Evolutionary conservation across 345 rosid species (phyloP), one percentile per base, ranked within the genome.

Genomic region (Brassica carinata): DNA sequence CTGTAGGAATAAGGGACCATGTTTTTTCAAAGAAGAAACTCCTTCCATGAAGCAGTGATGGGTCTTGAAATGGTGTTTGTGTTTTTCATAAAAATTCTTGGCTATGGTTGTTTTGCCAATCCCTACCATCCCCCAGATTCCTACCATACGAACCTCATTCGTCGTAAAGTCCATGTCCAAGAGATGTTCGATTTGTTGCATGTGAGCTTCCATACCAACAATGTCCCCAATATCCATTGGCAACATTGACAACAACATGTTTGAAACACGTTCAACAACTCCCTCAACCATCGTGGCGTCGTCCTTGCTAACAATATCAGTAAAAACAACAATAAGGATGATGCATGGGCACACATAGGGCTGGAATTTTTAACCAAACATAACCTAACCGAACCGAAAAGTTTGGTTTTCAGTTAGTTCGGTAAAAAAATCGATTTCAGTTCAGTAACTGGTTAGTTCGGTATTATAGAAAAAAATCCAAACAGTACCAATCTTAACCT

Each of bases 81-180:
- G 65, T 3, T 26, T 26, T 26, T 61, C 45, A 61, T 69, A 77
- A 3, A 77, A 8, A 38, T n/a, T 30, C 40, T 29, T 77, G 8
- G 80, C 80, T 23, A 77, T 55, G 19, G 51, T 1, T 15, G 81
- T 77, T 40, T 77, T 77, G 23, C 81, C 81, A 40, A 70, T 29
- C n/a, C 81, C 81, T 58, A 26, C 51, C 62, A 77, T 69, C 2
- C 81, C 81, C 59, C 10, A 69, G 1, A 77, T 61, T 14, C 75
- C 81, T n/a, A 77, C 31, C 34, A 77, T 61, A 5, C 75, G 81
- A 77, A 70, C 72, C 27, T 75, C 71, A 13, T 31, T 26, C 13
- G n/a, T 61, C 13, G 29, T 33, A 3, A 59, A 65, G 4, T 8
- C 34, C 26, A 75, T 7, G 23, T n/a, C 71, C 7, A 77, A 70